Percentiles rank a stretch among this genome's conserved stretches.
Conservation (phyloP, 257 asterid genomes). For the Handroanthus guayacan region DNA sequence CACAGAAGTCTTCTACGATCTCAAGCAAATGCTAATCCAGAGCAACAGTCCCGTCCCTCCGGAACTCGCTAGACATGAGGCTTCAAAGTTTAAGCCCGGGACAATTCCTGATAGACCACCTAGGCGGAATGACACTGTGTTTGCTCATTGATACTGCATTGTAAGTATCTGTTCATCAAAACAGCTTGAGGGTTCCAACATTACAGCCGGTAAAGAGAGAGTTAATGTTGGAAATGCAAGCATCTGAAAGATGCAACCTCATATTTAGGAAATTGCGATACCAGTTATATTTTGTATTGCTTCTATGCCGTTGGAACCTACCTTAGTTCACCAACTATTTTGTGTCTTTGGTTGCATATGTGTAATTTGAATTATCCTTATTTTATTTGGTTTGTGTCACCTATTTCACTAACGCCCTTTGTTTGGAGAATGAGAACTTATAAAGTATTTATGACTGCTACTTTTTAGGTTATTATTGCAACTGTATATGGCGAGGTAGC, state of each 20-base stretch:
- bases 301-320: constrained; percentile 7
- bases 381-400: constrained; percentile 15
- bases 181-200: background rate
- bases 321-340: constrained; percentile 14
- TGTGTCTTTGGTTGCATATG: background rate
- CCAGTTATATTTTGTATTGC: constrained; percentile 14
- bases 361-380: constrained; percentile 21
- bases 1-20: constrained; percentile 65
- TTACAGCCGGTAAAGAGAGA: background rate
- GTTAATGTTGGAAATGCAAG: constrained; percentile 24
- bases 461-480: background rate
- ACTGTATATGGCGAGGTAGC: background rate
- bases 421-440: constrained; percentile 11
- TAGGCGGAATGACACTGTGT: constrained; percentile 54
- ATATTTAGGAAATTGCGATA: background rate
- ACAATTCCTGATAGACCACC: constrained; percentile 57
- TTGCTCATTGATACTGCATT: constrained; percentile 42
- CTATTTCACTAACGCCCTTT: constrained; percentile 12
- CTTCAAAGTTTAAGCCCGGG: constrained; percentile 59
- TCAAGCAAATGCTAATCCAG: constrained; percentile 68
- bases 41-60: constrained; percentile 63
- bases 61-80: constrained; percentile 58
- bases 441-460: background rate
- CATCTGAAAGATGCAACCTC: background rate
- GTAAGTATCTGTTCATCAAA: background rate